Conservation (phyloP, 345 rosid genomes). For the Ceriops decandra region DNA sequence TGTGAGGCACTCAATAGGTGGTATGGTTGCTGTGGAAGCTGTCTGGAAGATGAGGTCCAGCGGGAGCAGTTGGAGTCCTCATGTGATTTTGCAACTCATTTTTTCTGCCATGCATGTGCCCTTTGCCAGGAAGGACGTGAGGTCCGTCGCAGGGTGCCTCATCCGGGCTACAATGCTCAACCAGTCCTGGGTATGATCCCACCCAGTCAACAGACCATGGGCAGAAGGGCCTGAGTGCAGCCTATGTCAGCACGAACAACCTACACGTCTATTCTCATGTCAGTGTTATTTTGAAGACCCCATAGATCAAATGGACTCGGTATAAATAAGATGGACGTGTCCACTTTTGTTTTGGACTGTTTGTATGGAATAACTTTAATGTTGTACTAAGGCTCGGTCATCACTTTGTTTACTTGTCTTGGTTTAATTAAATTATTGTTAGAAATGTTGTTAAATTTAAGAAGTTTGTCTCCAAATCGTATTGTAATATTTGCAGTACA, state of each 20-base stretch:
- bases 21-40: conserved; percentile 80
- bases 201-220: conserved; percentile 76
- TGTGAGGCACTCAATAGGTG: conserved; percentile 75
- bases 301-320: neutral
- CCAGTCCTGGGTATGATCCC: conserved; percentile 69
- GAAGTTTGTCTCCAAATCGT: too few relatives aligned
- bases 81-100: conserved; percentile 73
- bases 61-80: conserved; percentile 69
- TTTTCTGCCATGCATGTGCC: conserved; percentile 78
- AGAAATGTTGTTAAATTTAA: too few relatives aligned
- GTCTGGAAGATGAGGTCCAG: conserved; percentile 61
- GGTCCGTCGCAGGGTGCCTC: conserved; percentile 79
- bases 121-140: conserved; percentile 98
- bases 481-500: too few relatives aligned
- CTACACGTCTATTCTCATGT: conserved; percentile 6
- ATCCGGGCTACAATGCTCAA: conserved; percentile 77
- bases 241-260: neutral
- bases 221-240: conserved; percentile 39
- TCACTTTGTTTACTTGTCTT: too few relatives aligned
- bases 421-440: too few relatives aligned
- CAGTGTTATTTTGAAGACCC: neutral
- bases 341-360: neutral
- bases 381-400: too few relatives aligned
- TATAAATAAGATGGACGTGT: neutral
- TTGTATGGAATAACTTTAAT: neutral